Base-by-base conservation (phyloP, 2,329 filamentous ascomycete species). In the Cylindrodendrum hubeiense region DNA sequence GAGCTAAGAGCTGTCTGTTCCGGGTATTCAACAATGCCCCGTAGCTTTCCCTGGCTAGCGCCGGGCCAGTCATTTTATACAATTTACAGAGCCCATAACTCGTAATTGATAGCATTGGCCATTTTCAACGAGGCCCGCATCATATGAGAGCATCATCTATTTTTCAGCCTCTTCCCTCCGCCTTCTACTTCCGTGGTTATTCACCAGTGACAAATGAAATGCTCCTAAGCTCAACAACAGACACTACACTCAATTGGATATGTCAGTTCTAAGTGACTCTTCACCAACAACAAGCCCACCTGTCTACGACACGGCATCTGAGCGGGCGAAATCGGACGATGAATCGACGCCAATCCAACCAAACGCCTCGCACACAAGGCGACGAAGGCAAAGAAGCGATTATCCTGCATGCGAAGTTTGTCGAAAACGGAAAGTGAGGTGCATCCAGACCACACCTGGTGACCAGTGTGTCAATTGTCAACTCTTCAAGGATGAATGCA, bases 341-440 rank as follows among this genome's bases (percentile, higher is more conserved):
- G 17, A n/a, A 10, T 7, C 24, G 3, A n/a, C 22, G 13, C 44
- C 17, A 9, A 9, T 9, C 17, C 44, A 6, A 8, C 44, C 3
- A 10, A 28, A 9, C 1, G 7, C 19, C 9, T 47, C 44, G 22
- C 24, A 47, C 3, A 47, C 17, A 30, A 47, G 44, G 5, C 5
- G 17, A 37, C 43, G 26, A 30, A 47, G 44, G 5, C 5, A 21
- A 37, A 51, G 21, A 47, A 39, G 22, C 41, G 41, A 21, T 28
- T 43, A 15, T 24, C 41, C 57, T 9, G 57, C 57, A 30, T 60
- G 57, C 15, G 24, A 19, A 22, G 15, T 13, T 10, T 60, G 57
- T 22, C 57, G 52, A 15, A 39, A 28, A 5, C 57, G 57, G 3
- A 60, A 60, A 24, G 57, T 60, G 12, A 46, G 57, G 12, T 60